Conservation (phyloP, 768 basidiomycete species). For the Dioszegia aurantiaca region DNA sequence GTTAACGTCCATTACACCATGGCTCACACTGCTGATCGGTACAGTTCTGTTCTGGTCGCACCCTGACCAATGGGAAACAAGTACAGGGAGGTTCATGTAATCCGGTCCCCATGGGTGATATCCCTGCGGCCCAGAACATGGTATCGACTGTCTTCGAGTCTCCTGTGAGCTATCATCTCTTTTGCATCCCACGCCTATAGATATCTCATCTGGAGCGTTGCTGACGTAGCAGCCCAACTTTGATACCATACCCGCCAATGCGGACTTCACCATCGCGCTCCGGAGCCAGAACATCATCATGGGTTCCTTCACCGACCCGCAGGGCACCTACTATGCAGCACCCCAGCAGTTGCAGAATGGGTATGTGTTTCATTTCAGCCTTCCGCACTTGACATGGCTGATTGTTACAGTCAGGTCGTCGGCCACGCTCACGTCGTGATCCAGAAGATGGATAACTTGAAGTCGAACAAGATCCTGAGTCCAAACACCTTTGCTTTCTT, state of each 20-base stretch:
- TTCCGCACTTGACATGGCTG: not conserved
- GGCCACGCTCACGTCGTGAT: constrained; percentile 62
- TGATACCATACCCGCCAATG: constrained; percentile 55
- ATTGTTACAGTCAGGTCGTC: constrained; percentile 55
- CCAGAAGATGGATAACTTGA: constrained; percentile 55
- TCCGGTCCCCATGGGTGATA: constrained; percentile 50
- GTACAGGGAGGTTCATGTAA: constrained; percentile 35
- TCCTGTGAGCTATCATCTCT: constrained; percentile 50
- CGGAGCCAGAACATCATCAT: constrained; percentile 51
- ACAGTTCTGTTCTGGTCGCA: constrained; percentile 50
- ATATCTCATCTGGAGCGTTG: not conserved
- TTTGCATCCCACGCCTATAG: too few relatives aligned
- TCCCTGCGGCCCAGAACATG: constrained; percentile 61
- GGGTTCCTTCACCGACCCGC: constrained; percentile 62
- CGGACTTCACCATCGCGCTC: constrained; percentile 59
- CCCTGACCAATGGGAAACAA: constrained; percentile 61
- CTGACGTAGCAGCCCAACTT: constrained; percentile 7
- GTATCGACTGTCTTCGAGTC: constrained; percentile 58
- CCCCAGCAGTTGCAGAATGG: constrained; percentile 59
- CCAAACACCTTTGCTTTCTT: constrained; percentile 62
- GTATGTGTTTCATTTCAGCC: constrained; percentile 24
- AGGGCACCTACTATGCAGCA: constrained; percentile 60
- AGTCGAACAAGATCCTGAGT: constrained; percentile 58
- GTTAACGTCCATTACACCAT: constrained; percentile 17
- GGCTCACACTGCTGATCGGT: not conserved